phyloP scores from a whole-genome alignment of 345 rosid genomes.

The Gossypium anomalum region DNA sequence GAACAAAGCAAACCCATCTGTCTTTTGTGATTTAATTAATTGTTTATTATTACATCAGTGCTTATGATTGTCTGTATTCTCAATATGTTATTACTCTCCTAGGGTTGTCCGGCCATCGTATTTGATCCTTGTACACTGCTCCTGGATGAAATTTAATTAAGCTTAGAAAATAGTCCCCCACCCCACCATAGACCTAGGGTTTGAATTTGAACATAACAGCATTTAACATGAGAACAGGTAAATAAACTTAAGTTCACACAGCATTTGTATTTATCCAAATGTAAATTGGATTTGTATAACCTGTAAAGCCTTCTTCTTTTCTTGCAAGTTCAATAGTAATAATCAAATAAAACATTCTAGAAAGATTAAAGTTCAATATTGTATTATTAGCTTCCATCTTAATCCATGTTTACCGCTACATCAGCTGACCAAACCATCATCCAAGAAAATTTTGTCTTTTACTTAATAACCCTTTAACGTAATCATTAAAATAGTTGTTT shows the following conservation, averaged over 20 bases:
- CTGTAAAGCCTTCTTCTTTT: background rate
- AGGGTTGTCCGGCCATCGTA: conserved; percentile 10
- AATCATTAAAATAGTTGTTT: conserved; percentile 1
- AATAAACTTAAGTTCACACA: conserved; percentile 2
- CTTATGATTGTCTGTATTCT: background rate
- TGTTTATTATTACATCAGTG: background rate
- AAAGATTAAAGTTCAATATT: background rate
- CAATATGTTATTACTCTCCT: background rate
- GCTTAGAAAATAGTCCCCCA: background rate
- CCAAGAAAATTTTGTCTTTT: background rate
- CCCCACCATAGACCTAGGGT: background rate
- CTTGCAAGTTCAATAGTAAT: background rate
- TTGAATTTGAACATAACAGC: background rate
- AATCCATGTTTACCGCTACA: conserved; percentile 16
- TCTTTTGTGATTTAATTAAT: background rate
- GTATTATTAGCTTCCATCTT: conserved; percentile 1
- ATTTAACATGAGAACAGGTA: background rate
- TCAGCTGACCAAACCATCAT: conserved; percentile 10
- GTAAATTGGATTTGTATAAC: background rate
- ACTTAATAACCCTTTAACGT: background rate
- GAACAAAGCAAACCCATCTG: conserved; percentile 6
- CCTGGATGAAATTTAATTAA: background rate
- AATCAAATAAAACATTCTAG: background rate
- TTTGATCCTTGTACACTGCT: background rate
- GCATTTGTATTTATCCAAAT: background rate